A percentile compares a stretch with the other conserved stretches of the same genome.
phyloP scores from a whole-genome alignment of 2,329 filamentous ascomycete genomes.

The Calonectria pseudoreteaudii region DNA sequence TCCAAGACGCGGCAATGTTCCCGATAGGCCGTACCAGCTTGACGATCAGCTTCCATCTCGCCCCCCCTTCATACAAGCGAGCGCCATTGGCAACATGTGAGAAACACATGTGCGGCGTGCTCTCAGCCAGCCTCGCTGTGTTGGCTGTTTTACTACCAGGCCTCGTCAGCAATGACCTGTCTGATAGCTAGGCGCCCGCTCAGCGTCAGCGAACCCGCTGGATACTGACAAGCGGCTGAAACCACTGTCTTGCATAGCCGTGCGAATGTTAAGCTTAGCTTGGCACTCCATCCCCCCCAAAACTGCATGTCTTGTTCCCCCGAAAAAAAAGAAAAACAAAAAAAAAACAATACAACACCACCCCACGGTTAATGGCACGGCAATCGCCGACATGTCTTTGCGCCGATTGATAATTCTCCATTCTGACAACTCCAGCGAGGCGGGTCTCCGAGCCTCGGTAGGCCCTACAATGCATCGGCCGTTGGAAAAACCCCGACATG shows the following conservation, averaged over 20 bases:
- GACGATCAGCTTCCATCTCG: constrained; percentile 13
- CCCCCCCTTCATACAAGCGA: constrained; percentile 28
- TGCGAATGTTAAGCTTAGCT: neutral
- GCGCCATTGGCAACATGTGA: constrained; percentile 26
- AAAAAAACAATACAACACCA: neutral
- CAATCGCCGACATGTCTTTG: constrained; percentile 3
- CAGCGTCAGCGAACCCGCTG: constrained; percentile 17
- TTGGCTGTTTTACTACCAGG: constrained; percentile 21
- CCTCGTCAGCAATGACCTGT: constrained; percentile 29
- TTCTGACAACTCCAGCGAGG: neutral
- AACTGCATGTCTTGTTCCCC: constrained; percentile 4
- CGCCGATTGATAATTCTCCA: neutral
- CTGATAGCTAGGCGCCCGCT: constrained; percentile 25
- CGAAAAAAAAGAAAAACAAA: neutral
- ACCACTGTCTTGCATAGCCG: constrained; percentile 28
- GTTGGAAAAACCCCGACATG: constrained; percentile 1
- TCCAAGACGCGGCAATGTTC: constrained; percentile 32
- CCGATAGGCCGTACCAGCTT: constrained; percentile 35
- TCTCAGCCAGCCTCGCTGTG: constrained; percentile 24
- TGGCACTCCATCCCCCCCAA: neutral
- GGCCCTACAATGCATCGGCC: neutral
- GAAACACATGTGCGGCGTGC: constrained; percentile 18
- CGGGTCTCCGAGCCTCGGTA: neutral
- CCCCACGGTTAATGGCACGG: neutral
- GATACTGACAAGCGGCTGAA: constrained; percentile 31